These are phyloP conservation scores for Hymenoscyphus albidus DNA, from an alignment of 2,329 filamentous ascomycete genomes.

Conservation along the genomic window DNA sequence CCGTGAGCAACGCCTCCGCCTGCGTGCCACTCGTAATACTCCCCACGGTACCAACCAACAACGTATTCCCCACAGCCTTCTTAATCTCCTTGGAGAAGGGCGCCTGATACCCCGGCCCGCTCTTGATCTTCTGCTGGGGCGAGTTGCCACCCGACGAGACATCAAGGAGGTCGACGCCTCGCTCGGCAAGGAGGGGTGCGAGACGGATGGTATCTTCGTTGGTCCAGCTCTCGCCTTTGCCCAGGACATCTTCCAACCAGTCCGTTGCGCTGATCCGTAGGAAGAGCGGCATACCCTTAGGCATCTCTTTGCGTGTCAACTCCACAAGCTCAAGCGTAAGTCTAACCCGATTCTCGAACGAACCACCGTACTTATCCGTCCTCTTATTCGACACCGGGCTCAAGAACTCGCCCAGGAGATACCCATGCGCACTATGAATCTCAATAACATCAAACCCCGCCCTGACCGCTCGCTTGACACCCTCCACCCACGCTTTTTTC, in stretches of 20 bases:
- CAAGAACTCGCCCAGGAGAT: conserved; percentile 67
- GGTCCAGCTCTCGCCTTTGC: conserved; percentile 61
- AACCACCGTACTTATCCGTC: conserved; percentile 64
- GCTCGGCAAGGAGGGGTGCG: conserved; percentile 58
- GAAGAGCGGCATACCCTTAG: conserved; percentile 66
- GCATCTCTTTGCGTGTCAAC: conserved; percentile 57
- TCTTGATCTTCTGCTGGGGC: conserved; percentile 51
- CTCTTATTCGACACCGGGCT: conserved; percentile 67
- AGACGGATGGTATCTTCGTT: conserved; percentile 60
- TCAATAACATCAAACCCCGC: conserved; percentile 73
- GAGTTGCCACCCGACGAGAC: conserved; percentile 67
- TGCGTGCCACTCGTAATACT: conserved; percentile 43
- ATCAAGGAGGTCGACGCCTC: conserved; percentile 72
- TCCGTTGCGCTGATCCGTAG: conserved; percentile 71
- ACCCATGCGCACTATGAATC: conserved; percentile 77
- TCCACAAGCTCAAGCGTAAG: conserved; percentile 66
- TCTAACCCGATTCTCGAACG: conserved; percentile 67
- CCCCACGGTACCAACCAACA: conserved; percentile 46
- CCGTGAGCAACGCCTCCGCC: conserved; percentile 46
- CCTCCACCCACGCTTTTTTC: conserved; percentile 58
- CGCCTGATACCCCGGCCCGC: conserved; percentile 65
- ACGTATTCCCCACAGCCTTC: conserved; percentile 62
- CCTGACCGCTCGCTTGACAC: conserved; percentile 56
- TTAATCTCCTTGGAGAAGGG: conserved; percentile 68
- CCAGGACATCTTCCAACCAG: conserved; percentile 63